Base-by-base conservation (phyloP, 2,329 filamentous ascomycete species). In the Calonectria honghensis region DNA sequence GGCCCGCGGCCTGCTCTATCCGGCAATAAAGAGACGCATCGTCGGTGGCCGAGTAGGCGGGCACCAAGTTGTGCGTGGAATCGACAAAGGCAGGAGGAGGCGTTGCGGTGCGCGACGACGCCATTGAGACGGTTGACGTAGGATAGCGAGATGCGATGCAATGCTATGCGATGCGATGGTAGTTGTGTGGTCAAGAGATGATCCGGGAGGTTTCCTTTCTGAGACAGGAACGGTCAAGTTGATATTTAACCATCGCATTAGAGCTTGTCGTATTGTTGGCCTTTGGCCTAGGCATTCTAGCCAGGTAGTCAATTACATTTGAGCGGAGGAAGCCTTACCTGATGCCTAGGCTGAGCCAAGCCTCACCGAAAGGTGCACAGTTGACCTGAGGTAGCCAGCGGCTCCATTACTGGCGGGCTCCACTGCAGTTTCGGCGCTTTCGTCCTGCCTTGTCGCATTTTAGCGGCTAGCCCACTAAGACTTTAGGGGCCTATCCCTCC, bases 1-100 rank as follows among this genome's bases (percentile, higher is more conserved):
- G 57, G 48, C 32, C 39, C 2, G 75, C 16, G 1, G 78, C 65
- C 18, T 73, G 72, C 64, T 80, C 78, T 65, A 81, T 77, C 10
- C 78, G 78, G n/a, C 20, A 65, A 7, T 69, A 24, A 29, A 81
- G 76, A n/a, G 70, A 50, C 27, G 73, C 73, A 74, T 81, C 73
- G 39, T 79, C 68, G 68, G 51, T 68, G 16, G 35, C 61, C 3
- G 79, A 73, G 35, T 81, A 81, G 16, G 69, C 41, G 14, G 79
- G 79, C 24, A 80, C 57, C 9, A 73, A 68, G 52, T 18, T 65
- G 61, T n/a, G 52, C 2, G 24, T 45, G 52, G 39, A 37, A 41
- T 63, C 54, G 54, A 45, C 35, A 37, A 66, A 70, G 32, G 18
- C 20, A 24, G 37, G 64, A 24, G 27, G 57, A 37, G 48, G 54